Base-by-base conservation (phyloP, 2,329 filamentous ascomycete species). In the Ceratocystis eucalypticola region DNA sequence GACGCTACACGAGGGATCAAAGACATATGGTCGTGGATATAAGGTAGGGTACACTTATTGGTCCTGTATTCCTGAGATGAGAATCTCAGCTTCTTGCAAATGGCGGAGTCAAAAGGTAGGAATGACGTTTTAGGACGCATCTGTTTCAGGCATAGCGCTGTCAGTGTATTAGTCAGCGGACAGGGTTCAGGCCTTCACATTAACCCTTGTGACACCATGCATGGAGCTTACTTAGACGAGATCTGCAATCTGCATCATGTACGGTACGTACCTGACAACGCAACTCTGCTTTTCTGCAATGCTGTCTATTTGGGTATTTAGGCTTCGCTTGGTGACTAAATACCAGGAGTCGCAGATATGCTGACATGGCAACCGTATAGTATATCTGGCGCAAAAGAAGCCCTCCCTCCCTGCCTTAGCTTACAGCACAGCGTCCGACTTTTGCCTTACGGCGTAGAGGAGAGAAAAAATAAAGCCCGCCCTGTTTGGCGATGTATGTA, bases 41-140 rank as follows among this genome's bases (percentile, higher is more conserved):
- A 41, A 12, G 37, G 12, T 41, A 12, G 10, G 37, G 12, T 41
- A 15, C 37, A 41, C 37, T 15, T 15, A 5, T 41, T 41, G 37
- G 37, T 41, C 5, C 48, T 20, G 48, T 53, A 22, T 48, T 7
- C 3, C 5, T 48, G 6, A 22, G 46, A 22, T 48, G 2, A 5
- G 46, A n/a, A 28, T 5, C 25, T 15, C 22, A 5, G 22, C 22
- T 41, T 25, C 22, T 5, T 53, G 22, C 25, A 4, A 50, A 10
- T 4, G n/a, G 48, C 48, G 48, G 48, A 53, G 37, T 41, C 25
- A 15, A 53, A 50, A 4, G n/a, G 1, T 20, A 8, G 48, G 22
- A 53, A 59, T 64, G 65, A 66, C 65, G 65, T 66, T 62, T 53
- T 5, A 64, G 64, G 64, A 17, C 1, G 63, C 33, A 48, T 62